These are phyloP conservation scores for Collybiopsis confluens DNA, from an alignment of 768 basidiomycete species.

Conservation along the genomic window DNA sequence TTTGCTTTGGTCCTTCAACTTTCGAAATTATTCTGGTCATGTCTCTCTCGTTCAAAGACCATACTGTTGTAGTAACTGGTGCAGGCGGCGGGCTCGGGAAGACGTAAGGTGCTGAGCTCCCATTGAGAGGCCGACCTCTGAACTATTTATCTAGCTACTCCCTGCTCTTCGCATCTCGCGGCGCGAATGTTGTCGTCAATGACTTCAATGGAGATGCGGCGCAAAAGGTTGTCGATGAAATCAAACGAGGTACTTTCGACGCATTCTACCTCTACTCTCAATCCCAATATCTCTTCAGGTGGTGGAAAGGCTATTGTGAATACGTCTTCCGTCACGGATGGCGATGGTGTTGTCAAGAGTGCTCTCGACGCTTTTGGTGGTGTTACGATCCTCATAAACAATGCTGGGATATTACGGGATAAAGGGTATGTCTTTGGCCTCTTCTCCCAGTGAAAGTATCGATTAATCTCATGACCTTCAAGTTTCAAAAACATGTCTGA, in stretches of 20 bases:
- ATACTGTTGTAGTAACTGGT: conserved; percentile 93
- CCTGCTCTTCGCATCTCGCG: conserved; percentile 85
- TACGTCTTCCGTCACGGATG: conserved; percentile 83
- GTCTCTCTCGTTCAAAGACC: conserved; percentile 76
- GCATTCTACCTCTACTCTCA: background rate
- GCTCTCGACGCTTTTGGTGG: conserved; percentile 83
- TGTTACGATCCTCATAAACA: conserved; percentile 90
- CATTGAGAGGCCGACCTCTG: background rate
- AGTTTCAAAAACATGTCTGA: conserved; percentile 98
- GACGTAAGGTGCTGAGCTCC: conserved; percentile 52
- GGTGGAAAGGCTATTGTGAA: conserved; percentile 89
- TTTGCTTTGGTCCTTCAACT: background rate
- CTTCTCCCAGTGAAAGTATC: background rate
- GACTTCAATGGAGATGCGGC: conserved; percentile 88
- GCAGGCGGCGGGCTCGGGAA: conserved; percentile 94
- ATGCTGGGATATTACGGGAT: conserved; percentile 87
- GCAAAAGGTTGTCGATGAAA: conserved; percentile 89
- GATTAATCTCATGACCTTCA: background rate
- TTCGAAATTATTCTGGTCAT: conserved; percentile 21
- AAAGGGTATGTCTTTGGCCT: conserved; percentile 51
- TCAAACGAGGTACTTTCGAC: conserved; percentile 62
- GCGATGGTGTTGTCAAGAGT: conserved; percentile 78
- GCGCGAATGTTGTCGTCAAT: conserved; percentile 93
- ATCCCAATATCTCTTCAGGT: conserved; percentile 39
- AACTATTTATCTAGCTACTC: conserved; percentile 62